phyloP scores from a whole-genome alignment of 352 stramenopile genomes.

The Phytophthora pseudosyringae region DNA sequence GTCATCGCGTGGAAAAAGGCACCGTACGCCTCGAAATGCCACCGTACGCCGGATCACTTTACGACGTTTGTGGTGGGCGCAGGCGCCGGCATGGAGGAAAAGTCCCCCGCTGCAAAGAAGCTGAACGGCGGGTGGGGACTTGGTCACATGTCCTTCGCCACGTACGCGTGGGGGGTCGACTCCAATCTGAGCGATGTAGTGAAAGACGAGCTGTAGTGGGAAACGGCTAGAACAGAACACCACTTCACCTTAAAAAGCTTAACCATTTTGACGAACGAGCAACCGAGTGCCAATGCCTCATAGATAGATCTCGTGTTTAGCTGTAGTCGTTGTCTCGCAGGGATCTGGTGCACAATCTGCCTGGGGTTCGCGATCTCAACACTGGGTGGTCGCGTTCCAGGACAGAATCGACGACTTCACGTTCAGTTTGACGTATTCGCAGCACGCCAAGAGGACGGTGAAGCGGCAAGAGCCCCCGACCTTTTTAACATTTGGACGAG shows the following conservation, averaged over 20 bases:
- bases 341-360: conserved; percentile 31
- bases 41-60: conserved; percentile 61
- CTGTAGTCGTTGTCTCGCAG: no score
- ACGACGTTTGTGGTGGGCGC: conserved; percentile 53
- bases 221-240: not conserved
- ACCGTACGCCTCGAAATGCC: conserved; percentile 42
- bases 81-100: conserved; percentile 54
- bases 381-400: conserved; percentile 38
- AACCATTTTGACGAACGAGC: not conserved
- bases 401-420: conserved; percentile 42
- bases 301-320: not conserved
- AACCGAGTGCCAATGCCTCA: not conserved
- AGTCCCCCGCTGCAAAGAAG: conserved; percentile 33
- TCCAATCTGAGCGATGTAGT: conserved; percentile 31
- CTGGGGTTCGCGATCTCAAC: conserved; percentile 10
- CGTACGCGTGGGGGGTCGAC: conserved; percentile 45
- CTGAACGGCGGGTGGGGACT: conserved; percentile 42
- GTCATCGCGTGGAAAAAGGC: conserved; percentile 46
- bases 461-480: conserved; percentile 43
- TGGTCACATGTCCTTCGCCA: conserved; percentile 51
- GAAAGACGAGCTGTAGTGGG: conserved; percentile 33
- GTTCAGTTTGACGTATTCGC: conserved; percentile 14
- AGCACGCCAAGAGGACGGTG: conserved; percentile 26
- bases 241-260: conserved; percentile 9
- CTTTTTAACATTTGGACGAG: conserved; percentile 52